A percentile compares a stretch with the other conserved stretches of the same genome.
These are phyloP conservation scores for Lipomyces japonicus DNA, from an alignment of 805 yeast species.

Conservation along the genomic window DNA sequence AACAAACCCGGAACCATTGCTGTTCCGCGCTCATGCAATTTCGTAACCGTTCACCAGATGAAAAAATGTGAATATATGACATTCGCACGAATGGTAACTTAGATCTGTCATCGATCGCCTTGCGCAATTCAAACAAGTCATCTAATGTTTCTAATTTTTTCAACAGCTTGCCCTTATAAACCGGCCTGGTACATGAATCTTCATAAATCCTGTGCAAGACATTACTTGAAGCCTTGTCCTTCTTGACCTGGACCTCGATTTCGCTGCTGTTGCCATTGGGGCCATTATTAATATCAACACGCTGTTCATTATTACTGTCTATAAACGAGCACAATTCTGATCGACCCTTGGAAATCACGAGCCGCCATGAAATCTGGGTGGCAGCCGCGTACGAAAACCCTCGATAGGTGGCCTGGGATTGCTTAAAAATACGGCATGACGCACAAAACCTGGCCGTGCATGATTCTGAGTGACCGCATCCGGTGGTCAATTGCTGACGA, in stretches of 20 bases:
- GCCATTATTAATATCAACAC: no score
- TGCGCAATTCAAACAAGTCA: constrained; percentile 15
- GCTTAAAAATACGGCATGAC: constrained; percentile 5
- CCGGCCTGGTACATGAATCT: background rate
- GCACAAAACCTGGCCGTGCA: constrained; percentile 17
- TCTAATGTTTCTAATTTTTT: constrained; percentile 4
- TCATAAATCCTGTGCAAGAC: background rate
- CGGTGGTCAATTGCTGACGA: constrained; percentile 2
- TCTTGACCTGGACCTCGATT: background rate
- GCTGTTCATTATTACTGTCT: background rate
- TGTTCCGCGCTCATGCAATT: background rate
- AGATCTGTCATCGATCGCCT: background rate
- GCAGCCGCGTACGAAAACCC: constrained; percentile 2
- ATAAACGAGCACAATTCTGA: background rate
- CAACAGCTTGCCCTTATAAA: constrained; percentile 8
- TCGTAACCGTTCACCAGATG: constrained; percentile 2
- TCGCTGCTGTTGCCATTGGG: background rate
- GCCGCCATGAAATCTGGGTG: constrained; percentile 18
- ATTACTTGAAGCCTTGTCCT: background rate
- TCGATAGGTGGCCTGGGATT: constrained; percentile 1
- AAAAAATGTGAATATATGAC: constrained; percentile 8
- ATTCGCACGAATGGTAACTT: constrained; percentile 7
- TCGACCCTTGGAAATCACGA: constrained; percentile 3
- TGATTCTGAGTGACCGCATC: constrained; percentile 2
- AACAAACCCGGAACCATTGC: constrained; percentile 5